Percentiles rank a stretch among this genome's conserved stretches.
These are phyloP conservation scores for Gamsiella multidivaricata DNA, from an alignment of 192 early-diverging fungal species.

Conservation along the genomic window DNA sequence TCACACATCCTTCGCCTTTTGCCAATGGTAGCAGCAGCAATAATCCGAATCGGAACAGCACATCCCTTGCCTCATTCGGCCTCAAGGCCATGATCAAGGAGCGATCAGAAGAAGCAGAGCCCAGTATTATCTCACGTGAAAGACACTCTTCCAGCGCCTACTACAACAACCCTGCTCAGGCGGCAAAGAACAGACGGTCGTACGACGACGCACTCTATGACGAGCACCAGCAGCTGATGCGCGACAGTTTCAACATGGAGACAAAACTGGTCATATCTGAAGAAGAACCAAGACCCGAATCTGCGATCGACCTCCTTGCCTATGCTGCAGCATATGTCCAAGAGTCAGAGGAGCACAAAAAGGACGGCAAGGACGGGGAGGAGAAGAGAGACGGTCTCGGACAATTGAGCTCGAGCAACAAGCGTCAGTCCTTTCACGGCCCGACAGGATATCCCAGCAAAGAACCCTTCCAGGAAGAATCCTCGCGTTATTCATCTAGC, in stretches of 20 bases:
- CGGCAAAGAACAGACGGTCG: slow-evolving; percentile 35
- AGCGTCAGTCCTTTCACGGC: slow-evolving; percentile 50
- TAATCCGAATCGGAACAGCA: slow-evolving; percentile 33
- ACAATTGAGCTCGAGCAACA: slow-evolving; percentile 30
- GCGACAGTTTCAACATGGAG: slow-evolving; percentile 52
- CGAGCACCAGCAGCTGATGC: slow-evolving; percentile 47
- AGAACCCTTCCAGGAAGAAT: slow-evolving; percentile 36
- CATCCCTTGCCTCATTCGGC: slow-evolving; percentile 35
- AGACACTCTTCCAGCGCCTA: slow-evolving; percentile 5
- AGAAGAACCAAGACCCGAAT: slow-evolving; percentile 47
- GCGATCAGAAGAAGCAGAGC: slow-evolving; percentile 15
- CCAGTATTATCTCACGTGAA: slow-evolving; percentile 9
- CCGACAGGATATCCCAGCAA: slow-evolving; percentile 47
- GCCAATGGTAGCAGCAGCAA: slow-evolving; percentile 8
- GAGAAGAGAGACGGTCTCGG: slow-evolving; percentile 30
- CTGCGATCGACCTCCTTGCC: slow-evolving; percentile 49
- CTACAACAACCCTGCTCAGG: slow-evolving; percentile 14
- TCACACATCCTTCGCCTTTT: slow-evolving; percentile 18
- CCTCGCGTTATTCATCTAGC: slow-evolving; percentile 19
- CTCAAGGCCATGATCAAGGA: slow-evolving; percentile 19
- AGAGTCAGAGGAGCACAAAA: slow-evolving; percentile 49
- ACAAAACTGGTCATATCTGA: slow-evolving; percentile 41
- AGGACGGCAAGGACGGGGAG: slow-evolving; percentile 26
- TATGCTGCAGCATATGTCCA: slow-evolving; percentile 44
- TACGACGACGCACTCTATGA: slow-evolving; percentile 44